These are phyloP conservation scores for Psophocarpus tetragonolobus DNA, from an alignment of 306 rosid genomes.

Conservation along the genomic window DNA sequence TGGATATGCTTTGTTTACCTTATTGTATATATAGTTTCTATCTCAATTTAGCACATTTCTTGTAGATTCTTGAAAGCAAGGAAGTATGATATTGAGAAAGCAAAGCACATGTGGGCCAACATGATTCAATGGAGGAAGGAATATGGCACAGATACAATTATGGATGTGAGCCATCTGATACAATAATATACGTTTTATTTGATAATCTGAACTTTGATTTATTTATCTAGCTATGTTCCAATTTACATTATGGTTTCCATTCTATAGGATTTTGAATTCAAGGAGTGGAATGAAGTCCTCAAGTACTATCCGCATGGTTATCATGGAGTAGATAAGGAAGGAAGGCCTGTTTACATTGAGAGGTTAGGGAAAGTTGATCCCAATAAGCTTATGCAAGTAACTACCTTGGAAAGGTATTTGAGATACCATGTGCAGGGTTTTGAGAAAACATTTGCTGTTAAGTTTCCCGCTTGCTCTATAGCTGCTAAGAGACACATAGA, in stretches of 20 bases:
- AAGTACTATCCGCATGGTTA: slow-evolving; percentile 80
- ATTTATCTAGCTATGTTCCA: too few species aligned
- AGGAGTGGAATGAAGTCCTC: slow-evolving; percentile 67
- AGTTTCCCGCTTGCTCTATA: slow-evolving; percentile 88
- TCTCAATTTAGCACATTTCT: slow-evolving; percentile 2
- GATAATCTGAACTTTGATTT: slow-evolving; percentile 5
- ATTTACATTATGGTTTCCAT: not conserved
- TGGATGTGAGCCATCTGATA: slow-evolving; percentile 56
- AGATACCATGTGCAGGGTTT: slow-evolving; percentile 85
- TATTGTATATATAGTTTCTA: slow-evolving; percentile 12
- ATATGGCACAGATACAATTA: slow-evolving; percentile 69
- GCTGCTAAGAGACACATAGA: slow-evolving; percentile 85
- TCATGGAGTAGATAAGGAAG: slow-evolving; percentile 93
- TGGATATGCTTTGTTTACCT: slow-evolving; percentile 11
- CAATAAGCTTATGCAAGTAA: slow-evolving; percentile 72
- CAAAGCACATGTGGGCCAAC: slow-evolving; percentile 86
- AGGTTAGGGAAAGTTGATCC: slow-evolving; percentile 86
- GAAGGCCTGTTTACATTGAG: slow-evolving; percentile 82
- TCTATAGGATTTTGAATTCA: slow-evolving; percentile 75
- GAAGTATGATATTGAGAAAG: slow-evolving; percentile 80
- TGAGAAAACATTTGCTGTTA: slow-evolving; percentile 71
- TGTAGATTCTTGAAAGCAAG: slow-evolving; percentile 87
- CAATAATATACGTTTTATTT: slow-evolving; percentile 16
- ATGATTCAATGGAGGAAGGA: slow-evolving; percentile 95
- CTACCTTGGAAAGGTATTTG: slow-evolving; percentile 70